Percentiles rank a stretch among this genome's conserved stretches.
Evolutionary conservation across 371 early-diverging fungal genomes (phyloP).

Genomic region (Mortierella sp.): DNA sequence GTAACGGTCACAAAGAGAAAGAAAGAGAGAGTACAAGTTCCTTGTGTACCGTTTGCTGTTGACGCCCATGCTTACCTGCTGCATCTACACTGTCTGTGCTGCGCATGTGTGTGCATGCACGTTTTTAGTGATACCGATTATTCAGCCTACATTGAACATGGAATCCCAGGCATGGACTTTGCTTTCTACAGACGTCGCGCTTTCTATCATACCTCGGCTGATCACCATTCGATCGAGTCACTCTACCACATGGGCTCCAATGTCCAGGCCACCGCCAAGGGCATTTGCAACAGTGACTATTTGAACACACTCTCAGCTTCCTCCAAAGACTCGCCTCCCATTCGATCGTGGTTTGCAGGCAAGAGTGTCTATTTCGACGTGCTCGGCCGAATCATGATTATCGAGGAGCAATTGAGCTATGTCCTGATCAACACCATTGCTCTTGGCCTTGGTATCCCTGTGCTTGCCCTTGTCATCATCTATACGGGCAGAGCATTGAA

Average conservation of each 20-base stretch:
- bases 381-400: constrained; percentile 60
- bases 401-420: constrained; percentile 53
- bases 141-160: constrained; percentile 63
- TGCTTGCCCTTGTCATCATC: constrained; percentile 16
- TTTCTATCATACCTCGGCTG: constrained; percentile 44
- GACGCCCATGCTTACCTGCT: too few relatives aligned
- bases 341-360: constrained; percentile 29
- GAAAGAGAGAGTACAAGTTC: not conserved
- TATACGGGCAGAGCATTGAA: constrained; percentile 18
- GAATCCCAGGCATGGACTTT: constrained; percentile 76
- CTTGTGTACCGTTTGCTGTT: not conserved
- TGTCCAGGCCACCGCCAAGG: constrained; percentile 35
- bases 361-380: constrained; percentile 61
- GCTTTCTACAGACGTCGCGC: constrained; percentile 67
- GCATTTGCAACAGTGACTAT: constrained; percentile 42
- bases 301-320: constrained; percentile 10
- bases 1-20: constrained; percentile 44
- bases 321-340: not conserved
- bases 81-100: too few relatives aligned
- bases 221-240: constrained; percentile 30
- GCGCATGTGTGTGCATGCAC: too few relatives aligned
- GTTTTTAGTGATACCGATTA: constrained; percentile 81
- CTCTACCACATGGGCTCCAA: constrained; percentile 50
- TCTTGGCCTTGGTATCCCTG: constrained; percentile 50
- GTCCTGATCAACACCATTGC: constrained; percentile 52